Conservation (phyloP, 2,329 filamentous ascomycete species). For the Stachybotrys chlorohalonatus region DNA sequence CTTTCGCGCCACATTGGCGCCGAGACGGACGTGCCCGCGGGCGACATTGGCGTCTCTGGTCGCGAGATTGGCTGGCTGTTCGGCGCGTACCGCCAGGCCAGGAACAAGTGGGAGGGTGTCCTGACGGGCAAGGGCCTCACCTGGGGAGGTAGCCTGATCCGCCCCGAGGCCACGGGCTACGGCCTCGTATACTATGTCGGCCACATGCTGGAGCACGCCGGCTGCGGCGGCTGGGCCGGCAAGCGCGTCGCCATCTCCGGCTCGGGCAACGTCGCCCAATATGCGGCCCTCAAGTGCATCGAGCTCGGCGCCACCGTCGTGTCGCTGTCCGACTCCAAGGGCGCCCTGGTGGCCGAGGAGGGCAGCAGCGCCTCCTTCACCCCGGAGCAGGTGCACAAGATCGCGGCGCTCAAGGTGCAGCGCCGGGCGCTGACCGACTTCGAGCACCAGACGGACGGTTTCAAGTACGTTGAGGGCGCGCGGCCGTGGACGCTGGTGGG, state of each 20-base stretch:
- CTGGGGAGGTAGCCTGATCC: constrained; percentile 92
- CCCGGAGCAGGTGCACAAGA: constrained; percentile 67
- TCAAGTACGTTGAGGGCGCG: constrained; percentile 79
- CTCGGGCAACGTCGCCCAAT: constrained; percentile 96
- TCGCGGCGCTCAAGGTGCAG: constrained; percentile 78
- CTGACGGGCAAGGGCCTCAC: constrained; percentile 88
- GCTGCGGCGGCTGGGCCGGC: constrained; percentile 75
- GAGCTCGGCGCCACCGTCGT: constrained; percentile 90
- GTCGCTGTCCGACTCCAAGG: constrained; percentile 89
- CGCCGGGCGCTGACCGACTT: constrained; percentile 74
- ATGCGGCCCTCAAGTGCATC: constrained; percentile 90
- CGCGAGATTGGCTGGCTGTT: constrained; percentile 95
- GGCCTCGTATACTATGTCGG: constrained; percentile 94
- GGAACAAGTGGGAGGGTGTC: constrained; percentile 91
- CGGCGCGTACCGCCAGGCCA: constrained; percentile 80
- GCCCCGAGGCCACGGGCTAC: constrained; percentile 94
- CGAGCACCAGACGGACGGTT: constrained; percentile 48
- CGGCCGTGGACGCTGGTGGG: constrained; percentile 89
- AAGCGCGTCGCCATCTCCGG: constrained; percentile 95
- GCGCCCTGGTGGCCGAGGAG: constrained; percentile 65
- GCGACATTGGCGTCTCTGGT: constrained; percentile 88
- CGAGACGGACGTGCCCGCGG: constrained; percentile 91
- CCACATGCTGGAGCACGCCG: constrained; percentile 90
- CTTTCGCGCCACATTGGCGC: constrained; percentile 93
- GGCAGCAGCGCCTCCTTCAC: constrained; percentile 56